Conservation (phyloP, 1,139 yeast genomes). For the Blastobotrys aristatus region DNA sequence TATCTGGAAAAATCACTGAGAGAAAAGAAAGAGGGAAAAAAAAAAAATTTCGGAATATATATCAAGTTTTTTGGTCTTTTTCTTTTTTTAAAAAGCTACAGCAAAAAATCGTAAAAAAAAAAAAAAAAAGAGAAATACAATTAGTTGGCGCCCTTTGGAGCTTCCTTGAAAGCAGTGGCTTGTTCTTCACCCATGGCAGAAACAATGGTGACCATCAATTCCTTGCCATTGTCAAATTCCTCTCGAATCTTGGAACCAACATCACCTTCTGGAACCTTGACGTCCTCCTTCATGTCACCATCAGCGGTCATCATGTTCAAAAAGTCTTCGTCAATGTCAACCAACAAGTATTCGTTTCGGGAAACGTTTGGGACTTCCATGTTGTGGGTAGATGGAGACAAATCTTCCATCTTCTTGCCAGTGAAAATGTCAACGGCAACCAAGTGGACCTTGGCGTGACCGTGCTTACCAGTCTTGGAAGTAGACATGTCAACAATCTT, state of each 20-base stretch:
- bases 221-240: slow-evolving; percentile 97
- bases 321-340: slow-evolving; percentile 98
- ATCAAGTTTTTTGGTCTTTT: neutral
- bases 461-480: slow-evolving; percentile 99
- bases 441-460: slow-evolving; percentile 99
- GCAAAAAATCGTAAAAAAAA: neutral
- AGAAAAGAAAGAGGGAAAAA: neutral
- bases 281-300: slow-evolving; percentile 99
- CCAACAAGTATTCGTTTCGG: slow-evolving; percentile 94
- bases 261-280: slow-evolving; percentile 96
- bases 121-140: neutral
- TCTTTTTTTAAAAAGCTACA: neutral
- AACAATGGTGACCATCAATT: slow-evolving; percentile 88
- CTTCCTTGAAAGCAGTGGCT: slow-evolving; percentile 96
- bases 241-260: slow-evolving; percentile 87
- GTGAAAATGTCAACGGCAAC: slow-evolving; percentile 99
- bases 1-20: neutral
- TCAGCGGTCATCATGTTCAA: slow-evolving; percentile 94
- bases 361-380: slow-evolving; percentile 98
- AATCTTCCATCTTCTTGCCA: slow-evolving; percentile 98
- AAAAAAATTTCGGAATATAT: neutral
- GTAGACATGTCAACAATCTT: slow-evolving; percentile 99
- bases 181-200: slow-evolving; percentile 99
- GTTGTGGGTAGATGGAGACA: slow-evolving; percentile 99
- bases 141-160: slow-evolving; percentile 55